phyloP scores from a whole-genome alignment of 129 eudicot genomes.

The Ambrosia artemisiifolia region DNA sequence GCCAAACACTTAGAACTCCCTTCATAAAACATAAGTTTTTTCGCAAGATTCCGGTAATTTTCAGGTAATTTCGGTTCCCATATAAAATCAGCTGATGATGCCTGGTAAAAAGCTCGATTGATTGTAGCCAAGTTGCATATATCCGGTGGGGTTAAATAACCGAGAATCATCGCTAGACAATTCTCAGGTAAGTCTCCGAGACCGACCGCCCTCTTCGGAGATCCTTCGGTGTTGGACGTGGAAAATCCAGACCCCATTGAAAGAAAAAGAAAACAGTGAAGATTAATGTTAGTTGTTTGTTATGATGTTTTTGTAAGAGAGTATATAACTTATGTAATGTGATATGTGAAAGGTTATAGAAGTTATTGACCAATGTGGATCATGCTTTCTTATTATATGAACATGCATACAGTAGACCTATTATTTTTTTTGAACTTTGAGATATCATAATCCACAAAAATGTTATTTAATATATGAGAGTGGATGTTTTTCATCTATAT shows the following conservation, averaged over 20 bases:
- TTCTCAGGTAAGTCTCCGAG: slow-evolving; percentile 71
- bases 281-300: neutral
- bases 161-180: slow-evolving; percentile 59
- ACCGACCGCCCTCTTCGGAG: slow-evolving; percentile 13
- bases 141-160: slow-evolving; percentile 48
- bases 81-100: slow-evolving; percentile 64
- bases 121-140: slow-evolving; percentile 50
- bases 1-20: slow-evolving; percentile 1
- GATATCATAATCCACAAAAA: neutral
- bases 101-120: slow-evolving; percentile 42
- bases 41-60: slow-evolving; percentile 47
- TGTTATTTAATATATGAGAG: slow-evolving; percentile 1
- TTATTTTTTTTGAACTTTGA: neutral
- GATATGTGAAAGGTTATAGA: slow-evolving; percentile 22
- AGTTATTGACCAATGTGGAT: slow-evolving; percentile 32
- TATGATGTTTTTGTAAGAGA: slow-evolving; percentile 13
- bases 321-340: neutral
- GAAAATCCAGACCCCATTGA: slow-evolving; percentile 59
- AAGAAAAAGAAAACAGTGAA: neutral
- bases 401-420: neutral
- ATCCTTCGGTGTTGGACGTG: neutral
- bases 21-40: slow-evolving; percentile 33
- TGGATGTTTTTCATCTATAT: neutral
- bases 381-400: slow-evolving; percentile 37
- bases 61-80: slow-evolving; percentile 74